Percentiles rank a stretch among this genome's conserved stretches.
Evolutionary conservation across 164 flowering plant species (phyloP).

Genomic region (Vitis rotundifolia): DNA sequence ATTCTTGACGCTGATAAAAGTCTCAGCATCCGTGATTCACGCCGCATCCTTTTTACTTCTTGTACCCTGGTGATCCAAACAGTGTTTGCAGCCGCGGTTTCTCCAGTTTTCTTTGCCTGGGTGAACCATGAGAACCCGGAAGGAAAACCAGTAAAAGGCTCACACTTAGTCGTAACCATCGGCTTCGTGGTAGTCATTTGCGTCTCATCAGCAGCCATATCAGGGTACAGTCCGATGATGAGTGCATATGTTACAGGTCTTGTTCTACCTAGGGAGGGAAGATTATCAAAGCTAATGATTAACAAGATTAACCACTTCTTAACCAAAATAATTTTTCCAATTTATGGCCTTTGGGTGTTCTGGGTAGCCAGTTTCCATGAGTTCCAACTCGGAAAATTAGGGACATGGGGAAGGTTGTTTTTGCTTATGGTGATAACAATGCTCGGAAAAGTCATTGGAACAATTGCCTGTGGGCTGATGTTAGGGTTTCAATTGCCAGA

Average conservation of each 20-base stretch:
- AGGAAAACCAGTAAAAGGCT: conserved; percentile 61
- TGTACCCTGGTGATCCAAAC: conserved; percentile 25
- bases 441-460: conserved; percentile 53
- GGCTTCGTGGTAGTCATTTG: conserved; percentile 39
- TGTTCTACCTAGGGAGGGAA: conserved; percentile 54
- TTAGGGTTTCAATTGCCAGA: conserved; percentile 52
- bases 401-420: conserved; percentile 32
- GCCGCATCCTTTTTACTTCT: not conserved
- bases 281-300: conserved; percentile 51
- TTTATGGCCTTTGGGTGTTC: conserved; percentile 57
- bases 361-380: conserved; percentile 12
- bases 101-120: conserved; percentile 49
- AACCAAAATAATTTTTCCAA: conserved; percentile 42
- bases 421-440: conserved; percentile 21
- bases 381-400: conserved; percentile 6
- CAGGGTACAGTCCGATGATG: conserved; percentile 33
- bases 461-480: conserved; percentile 28
- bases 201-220: conserved; percentile 14
- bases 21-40: too few species aligned
- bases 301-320: conserved; percentile 52
- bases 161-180: conserved; percentile 51
- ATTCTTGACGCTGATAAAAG: not conserved
- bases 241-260: conserved; percentile 64
- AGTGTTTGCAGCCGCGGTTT: conserved; percentile 29
- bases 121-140: conserved; percentile 60